phyloP scores from a whole-genome alignment of 208 protist genomes.

The Leishmania tarentolae region DNA sequence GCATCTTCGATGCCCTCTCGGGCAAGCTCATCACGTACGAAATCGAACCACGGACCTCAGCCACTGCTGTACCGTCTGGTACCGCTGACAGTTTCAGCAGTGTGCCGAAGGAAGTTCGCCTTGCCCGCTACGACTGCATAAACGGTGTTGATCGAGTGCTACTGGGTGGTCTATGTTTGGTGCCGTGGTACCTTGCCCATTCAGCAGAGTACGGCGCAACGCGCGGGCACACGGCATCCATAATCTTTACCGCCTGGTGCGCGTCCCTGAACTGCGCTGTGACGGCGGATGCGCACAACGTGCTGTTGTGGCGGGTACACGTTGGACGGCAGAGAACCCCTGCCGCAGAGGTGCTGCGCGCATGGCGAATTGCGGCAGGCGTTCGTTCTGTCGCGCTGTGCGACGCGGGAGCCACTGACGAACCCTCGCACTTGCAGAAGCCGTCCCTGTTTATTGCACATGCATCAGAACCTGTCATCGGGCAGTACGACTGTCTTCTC shows the following conservation, averaged over 20 bases:
- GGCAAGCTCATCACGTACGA: slow-evolving; percentile 37
- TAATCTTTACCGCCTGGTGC: slow-evolving; percentile 64
- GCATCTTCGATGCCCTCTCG: slow-evolving; percentile 67
- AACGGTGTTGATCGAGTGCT: slow-evolving; percentile 61
- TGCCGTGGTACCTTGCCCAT: slow-evolving; percentile 64
- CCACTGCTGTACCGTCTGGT: neutral
- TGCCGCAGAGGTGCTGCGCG: slow-evolving; percentile 28
- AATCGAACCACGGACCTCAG: slow-evolving; percentile 2
- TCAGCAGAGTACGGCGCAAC: slow-evolving; percentile 38
- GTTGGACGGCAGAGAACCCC: neutral
- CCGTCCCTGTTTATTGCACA: slow-evolving; percentile 43
- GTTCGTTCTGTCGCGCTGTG: slow-evolving; percentile 56
- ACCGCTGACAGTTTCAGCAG: neutral
- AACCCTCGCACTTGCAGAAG: neutral
- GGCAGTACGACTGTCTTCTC: slow-evolving; percentile 79
- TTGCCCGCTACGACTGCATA: slow-evolving; percentile 66
- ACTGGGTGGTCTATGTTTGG: slow-evolving; percentile 67
- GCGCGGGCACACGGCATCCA: slow-evolving; percentile 62
- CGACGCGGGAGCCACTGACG: slow-evolving; percentile 1
- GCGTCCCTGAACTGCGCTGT: slow-evolving; percentile 47
- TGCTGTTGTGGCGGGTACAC: slow-evolving; percentile 67
- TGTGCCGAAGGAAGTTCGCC: slow-evolving; percentile 36
- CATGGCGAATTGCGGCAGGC: slow-evolving; percentile 56
- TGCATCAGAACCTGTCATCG: slow-evolving; percentile 43
- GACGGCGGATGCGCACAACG: slow-evolving; percentile 73